These are phyloP conservation scores for Diaporthe sp. DNA, from an alignment of 2,329 filamentous ascomycete genomes.

Conservation along the genomic window DNA sequence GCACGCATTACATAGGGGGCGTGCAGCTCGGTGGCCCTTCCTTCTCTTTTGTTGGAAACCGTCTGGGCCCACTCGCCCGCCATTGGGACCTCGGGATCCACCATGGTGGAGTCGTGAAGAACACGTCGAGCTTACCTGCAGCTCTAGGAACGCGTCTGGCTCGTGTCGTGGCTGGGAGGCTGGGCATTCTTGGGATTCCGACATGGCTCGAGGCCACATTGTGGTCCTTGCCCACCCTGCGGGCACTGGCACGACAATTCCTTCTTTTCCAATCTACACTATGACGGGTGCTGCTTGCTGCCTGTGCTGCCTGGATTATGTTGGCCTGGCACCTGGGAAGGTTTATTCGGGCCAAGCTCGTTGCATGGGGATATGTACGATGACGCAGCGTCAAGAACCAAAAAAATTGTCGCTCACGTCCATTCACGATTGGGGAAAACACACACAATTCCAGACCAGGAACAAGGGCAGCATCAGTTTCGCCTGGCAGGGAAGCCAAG, in stretches of 20 bases:
- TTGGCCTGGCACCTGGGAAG: background rate
- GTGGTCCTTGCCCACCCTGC: conserved; percentile 20
- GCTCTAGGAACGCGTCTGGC: background rate
- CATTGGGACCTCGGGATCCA: background rate
- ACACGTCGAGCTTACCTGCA: conserved; percentile 12
- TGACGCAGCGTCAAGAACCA: conserved; percentile 2
- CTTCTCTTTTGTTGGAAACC: background rate
- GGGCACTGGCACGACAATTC: background rate
- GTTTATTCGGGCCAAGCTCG: background rate
- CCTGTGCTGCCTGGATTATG: conserved; percentile 14
- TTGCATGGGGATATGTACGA: conserved; percentile 10
- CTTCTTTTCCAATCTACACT: background rate
- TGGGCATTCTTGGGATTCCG: background rate
- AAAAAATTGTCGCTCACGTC: background rate
- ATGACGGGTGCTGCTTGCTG: background rate
- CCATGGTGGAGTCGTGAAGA: conserved; percentile 19
- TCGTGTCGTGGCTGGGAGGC: conserved; percentile 24
- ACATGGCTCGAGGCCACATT: conserved; percentile 1
- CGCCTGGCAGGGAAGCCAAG: background rate
- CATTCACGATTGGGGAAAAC: background rate
- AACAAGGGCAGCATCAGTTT: background rate
- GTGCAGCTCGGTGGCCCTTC: background rate
- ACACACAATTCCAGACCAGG: background rate
- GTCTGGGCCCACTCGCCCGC: background rate
- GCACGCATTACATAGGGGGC: background rate